Conservation (phyloP, 257 asterid genomes). For the Plantago elongata region DNA sequence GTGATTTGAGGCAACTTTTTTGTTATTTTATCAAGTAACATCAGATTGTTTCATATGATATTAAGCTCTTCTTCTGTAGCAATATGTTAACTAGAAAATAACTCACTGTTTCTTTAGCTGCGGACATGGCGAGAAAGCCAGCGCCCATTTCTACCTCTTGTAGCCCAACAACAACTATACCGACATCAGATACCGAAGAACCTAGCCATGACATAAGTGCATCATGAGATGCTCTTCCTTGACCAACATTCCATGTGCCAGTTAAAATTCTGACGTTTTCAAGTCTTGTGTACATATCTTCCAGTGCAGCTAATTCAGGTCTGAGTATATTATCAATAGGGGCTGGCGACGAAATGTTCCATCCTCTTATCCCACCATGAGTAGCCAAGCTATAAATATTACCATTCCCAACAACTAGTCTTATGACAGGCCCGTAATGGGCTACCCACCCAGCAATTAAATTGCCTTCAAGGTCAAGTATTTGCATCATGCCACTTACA, state of each 20-base stretch:
- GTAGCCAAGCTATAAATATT: conserved; percentile 74
- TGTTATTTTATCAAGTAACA: not conserved
- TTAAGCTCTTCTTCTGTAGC: not conserved
- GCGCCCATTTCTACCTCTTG: conserved; percentile 99
- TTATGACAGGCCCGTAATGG: conserved; percentile 74
- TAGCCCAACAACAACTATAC: conserved; percentile 82
- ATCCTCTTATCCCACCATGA: conserved; percentile 96
- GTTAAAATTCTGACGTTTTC: conserved; percentile 56
- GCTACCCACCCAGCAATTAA: conserved; percentile 68
- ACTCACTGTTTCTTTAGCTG: conserved; percentile 99
- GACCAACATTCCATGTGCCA: conserved; percentile 98
- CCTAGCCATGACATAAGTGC: conserved; percentile 90
- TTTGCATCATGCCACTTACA: conserved; percentile 71
- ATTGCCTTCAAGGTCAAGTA: conserved; percentile 79
- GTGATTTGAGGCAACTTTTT: not conserved
- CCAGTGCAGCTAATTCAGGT: conserved; percentile 46
- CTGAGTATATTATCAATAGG: conserved; percentile 63
- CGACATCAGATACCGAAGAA: conserved; percentile 62
- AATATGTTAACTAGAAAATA: not conserved
- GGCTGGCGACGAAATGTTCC: conserved; percentile 87
- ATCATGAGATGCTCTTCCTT: conserved; percentile 86
- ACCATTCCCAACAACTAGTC: conserved; percentile 57
- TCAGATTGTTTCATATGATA: not conserved
- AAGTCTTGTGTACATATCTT: conserved; percentile 42
- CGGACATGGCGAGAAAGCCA: conserved; percentile 98